Conservation (phyloP, 2,329 filamentous ascomycete species). For the Colletotrichum shisoi region DNA sequence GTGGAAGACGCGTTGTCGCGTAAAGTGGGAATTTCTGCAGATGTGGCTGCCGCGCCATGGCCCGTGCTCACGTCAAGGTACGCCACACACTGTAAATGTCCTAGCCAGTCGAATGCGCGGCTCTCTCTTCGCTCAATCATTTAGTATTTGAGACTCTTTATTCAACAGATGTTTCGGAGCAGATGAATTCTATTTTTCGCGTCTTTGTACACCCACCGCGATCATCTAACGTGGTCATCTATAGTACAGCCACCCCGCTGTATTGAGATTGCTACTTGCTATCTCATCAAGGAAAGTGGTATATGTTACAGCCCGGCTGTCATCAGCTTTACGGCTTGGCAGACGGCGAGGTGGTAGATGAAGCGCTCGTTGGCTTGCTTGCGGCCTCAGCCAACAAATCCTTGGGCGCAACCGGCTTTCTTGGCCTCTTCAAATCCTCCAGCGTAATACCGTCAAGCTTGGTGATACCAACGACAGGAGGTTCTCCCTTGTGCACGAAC, state of each 20-base stretch:
- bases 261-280: conserved; percentile 6
- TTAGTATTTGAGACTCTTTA: not conserved
- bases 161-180: not conserved
- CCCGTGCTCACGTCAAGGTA: conserved; percentile 28
- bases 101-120: not conserved
- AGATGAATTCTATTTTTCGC: not conserved
- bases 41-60: conserved; percentile 38
- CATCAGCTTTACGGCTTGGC: conserved; percentile 38
- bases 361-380: conserved; percentile 47
- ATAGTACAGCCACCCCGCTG: conserved; percentile 35
- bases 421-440: conserved; percentile 82
- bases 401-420: conserved; percentile 67
- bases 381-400: conserved; percentile 49
- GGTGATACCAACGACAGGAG: conserved; percentile 89
- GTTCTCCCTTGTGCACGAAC: conserved; percentile 91
- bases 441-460: conserved; percentile 86
- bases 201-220: conserved; percentile 10
- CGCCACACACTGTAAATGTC: conserved; percentile 12
- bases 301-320: conserved; percentile 27
- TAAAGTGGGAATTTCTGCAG: conserved; percentile 47
- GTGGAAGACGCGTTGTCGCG: conserved; percentile 48
- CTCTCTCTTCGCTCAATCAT: not conserved
- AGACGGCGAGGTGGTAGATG: conserved; percentile 48
- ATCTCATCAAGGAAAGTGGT: not conserved
- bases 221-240: conserved; percentile 14